phyloP scores from a whole-genome alignment of 164 flowering plant genomes.

The Kalanchoe fedtschenkoi region DNA sequence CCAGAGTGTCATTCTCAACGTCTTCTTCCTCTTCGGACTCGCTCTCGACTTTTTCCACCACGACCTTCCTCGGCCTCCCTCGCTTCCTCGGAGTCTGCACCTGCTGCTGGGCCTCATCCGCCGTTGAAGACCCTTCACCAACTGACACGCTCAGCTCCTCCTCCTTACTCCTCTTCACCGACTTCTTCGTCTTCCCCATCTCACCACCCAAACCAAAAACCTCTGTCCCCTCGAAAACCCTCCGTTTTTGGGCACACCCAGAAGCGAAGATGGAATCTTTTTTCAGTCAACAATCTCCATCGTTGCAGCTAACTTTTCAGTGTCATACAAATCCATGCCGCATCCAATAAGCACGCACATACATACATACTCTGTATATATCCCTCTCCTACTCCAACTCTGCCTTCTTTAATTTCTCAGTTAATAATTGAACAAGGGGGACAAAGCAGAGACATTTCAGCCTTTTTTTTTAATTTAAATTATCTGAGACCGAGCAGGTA shows the following conservation, averaged over 20 bases:
- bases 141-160: background rate
- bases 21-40: background rate
- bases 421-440: too few species aligned
- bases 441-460: too few species aligned
- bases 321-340: background rate
- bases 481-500: too few species aligned
- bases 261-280: background rate
- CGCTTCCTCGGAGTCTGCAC: background rate
- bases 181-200: conserved; percentile 1
- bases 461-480: too few species aligned
- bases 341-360: background rate
- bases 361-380: background rate
- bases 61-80: conserved; percentile 4
- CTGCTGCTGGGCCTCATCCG: background rate
- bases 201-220: too few species aligned
- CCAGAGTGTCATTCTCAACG: too few species aligned
- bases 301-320: background rate
- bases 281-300: background rate
- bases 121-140: background rate
- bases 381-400: too few species aligned
- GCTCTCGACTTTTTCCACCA: conserved; percentile 1
- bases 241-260: too few species aligned
- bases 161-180: background rate
- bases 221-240: background rate
- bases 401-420: background rate